Conservation (phyloP, 2,329 filamentous ascomycete species). For the Talaromyces sp. region DNA sequence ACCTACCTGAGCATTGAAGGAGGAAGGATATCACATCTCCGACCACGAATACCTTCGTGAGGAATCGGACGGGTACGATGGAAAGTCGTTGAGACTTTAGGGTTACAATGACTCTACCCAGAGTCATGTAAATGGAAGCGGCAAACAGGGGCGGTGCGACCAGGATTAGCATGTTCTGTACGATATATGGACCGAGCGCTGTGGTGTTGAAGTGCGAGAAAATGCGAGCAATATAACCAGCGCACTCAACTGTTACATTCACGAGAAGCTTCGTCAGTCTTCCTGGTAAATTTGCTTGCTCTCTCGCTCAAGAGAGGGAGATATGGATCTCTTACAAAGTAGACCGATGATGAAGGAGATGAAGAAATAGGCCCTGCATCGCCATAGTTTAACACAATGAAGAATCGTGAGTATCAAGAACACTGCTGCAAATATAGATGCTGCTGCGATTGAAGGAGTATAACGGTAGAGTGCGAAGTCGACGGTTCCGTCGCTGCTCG, state of each 20-base stretch:
- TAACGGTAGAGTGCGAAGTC: not conserved
- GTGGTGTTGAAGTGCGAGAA: conserved; percentile 20
- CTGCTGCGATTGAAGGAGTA: not conserved
- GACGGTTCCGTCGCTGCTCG: not conserved
- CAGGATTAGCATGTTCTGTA: conserved; percentile 25
- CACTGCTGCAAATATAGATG: not conserved
- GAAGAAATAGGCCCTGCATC: conserved; percentile 24
- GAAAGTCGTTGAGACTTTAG: conserved; percentile 21
- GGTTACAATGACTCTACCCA: conserved; percentile 26
- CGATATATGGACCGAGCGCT: conserved; percentile 21
- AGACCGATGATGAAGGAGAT: conserved; percentile 24
- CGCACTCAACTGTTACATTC: conserved; percentile 12
- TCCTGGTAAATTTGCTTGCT: no score
- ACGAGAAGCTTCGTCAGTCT: no score
- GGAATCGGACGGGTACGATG: conserved; percentile 19
- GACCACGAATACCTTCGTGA: conserved; percentile 28
- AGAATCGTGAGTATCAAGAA: not conserved
- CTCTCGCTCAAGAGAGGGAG: not conserved
- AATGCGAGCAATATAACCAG: conserved; percentile 22
- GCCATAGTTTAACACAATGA: not conserved
- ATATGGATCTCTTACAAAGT: conserved; percentile 20
- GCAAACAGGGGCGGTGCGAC: conserved; percentile 33
- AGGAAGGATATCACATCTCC: conserved; percentile 28
- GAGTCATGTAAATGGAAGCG: conserved; percentile 27
- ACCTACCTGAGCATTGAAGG: conserved; percentile 23